phyloP scores from a whole-genome alignment of 2,329 filamentous ascomycete genomes.

The Paecilomyces niveus region DNA sequence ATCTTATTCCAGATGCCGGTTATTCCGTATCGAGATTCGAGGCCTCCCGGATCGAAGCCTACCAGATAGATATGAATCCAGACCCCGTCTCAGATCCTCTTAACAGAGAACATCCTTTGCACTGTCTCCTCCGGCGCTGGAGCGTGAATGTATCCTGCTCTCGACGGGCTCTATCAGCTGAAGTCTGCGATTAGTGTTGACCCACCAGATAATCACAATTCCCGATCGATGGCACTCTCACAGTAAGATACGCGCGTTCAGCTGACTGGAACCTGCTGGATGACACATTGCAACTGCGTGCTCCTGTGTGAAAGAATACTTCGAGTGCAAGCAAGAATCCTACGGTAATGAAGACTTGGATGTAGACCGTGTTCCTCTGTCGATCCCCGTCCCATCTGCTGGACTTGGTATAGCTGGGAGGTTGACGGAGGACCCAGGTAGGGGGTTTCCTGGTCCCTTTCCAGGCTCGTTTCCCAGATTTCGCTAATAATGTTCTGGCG shows the following conservation, averaged over 20 bases:
- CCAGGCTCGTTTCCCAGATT: background rate
- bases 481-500: background rate
- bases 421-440: background rate
- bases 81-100: background rate
- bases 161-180: background rate
- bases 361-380: background rate
- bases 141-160: background rate
- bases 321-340: background rate
- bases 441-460: background rate
- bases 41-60: background rate
- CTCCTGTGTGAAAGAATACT: background rate
- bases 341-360: background rate
- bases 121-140: background rate
- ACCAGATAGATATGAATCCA: background rate
- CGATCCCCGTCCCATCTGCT: background rate
- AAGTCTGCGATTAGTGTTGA: background rate
- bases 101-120: background rate
- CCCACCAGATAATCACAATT: conserved; percentile 10
- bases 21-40: background rate
- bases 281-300: background rate
- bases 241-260: background rate
- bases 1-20: background rate
- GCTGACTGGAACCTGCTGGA: background rate
- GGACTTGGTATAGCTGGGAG: background rate
- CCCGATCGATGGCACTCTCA: background rate